Evolutionary conservation across 2,329 filamentous ascomycete genomes (phyloP).

Genomic region (Penicillium sclerotiorum): DNA sequence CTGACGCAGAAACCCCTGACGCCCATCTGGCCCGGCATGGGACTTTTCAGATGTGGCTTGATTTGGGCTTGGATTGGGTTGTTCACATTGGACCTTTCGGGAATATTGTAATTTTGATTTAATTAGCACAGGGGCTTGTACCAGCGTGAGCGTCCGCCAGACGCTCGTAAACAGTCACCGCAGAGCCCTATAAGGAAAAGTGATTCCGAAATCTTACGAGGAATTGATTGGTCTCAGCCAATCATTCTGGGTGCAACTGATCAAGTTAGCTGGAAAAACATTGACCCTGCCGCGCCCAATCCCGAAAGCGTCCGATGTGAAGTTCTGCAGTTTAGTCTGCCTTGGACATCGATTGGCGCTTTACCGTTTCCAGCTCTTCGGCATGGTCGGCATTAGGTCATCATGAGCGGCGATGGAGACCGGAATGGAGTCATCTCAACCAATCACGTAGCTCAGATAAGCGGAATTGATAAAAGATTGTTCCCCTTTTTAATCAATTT

Average conservation of each 20-base stretch:
- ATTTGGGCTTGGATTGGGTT: background rate
- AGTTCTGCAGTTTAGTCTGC: no score
- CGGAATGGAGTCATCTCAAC: background rate
- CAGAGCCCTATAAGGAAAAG: conserved; percentile 1
- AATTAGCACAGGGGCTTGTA: background rate
- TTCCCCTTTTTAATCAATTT: no score
- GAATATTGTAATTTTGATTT: background rate
- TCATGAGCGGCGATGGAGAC: background rate
- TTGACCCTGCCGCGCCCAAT: no score
- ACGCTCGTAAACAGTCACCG: background rate
- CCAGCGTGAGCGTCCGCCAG: background rate
- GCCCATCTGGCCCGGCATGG: no score
- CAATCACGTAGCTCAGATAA: background rate
- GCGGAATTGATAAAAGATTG: no score
- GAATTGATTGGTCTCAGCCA: background rate
- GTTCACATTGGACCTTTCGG: no score
- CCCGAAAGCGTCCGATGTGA: no score
- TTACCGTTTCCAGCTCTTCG: background rate
- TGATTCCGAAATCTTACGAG: background rate
- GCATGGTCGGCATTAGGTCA: conserved; percentile 6
- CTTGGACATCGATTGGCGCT: no score
- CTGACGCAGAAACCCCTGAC: no score
- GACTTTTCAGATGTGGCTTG: background rate
- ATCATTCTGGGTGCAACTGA: no score
- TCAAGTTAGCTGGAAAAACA: no score